These are phyloP conservation scores for Euptelea pleiosperma DNA, from an alignment of 164 flowering plant species.

Conservation along the genomic window DNA sequence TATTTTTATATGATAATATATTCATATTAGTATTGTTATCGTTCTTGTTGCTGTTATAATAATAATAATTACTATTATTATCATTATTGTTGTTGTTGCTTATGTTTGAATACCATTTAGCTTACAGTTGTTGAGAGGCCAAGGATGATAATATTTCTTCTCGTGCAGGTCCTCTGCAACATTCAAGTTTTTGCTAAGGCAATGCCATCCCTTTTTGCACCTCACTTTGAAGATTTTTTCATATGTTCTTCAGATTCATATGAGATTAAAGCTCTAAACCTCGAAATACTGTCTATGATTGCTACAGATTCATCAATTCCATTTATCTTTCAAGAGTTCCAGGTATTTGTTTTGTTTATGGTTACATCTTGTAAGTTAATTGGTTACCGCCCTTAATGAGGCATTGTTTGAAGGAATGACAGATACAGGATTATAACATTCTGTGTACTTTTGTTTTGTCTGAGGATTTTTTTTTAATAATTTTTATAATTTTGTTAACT, in stretches of 20 bases:
- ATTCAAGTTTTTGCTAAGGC: slow-evolving; percentile 90
- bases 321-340: slow-evolving; percentile 74
- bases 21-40: no score
- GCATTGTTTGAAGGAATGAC: neutral
- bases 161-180: slow-evolving; percentile 84
- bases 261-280: slow-evolving; percentile 78
- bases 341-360: slow-evolving; percentile 46
- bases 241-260: slow-evolving; percentile 69
- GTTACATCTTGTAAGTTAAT: neutral
- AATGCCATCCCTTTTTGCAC: slow-evolving; percentile 77
- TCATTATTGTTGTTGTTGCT: neutral
- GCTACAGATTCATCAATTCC: slow-evolving; percentile 79
- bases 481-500: no score
- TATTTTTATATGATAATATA: no score
- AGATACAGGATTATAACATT: no score
- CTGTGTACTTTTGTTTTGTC: no score
- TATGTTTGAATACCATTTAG: neutral
- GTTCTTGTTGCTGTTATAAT: no score
- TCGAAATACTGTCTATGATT: slow-evolving; percentile 81
- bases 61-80: no score
- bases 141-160: slow-evolving; percentile 14
- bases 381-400: neutral
- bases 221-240: slow-evolving; percentile 78
- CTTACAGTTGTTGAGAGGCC: neutral
- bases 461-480: no score